phyloP scores from a whole-genome alignment of 2,329 filamentous ascomycete genomes.

The Graphilbum fragrans region DNA sequence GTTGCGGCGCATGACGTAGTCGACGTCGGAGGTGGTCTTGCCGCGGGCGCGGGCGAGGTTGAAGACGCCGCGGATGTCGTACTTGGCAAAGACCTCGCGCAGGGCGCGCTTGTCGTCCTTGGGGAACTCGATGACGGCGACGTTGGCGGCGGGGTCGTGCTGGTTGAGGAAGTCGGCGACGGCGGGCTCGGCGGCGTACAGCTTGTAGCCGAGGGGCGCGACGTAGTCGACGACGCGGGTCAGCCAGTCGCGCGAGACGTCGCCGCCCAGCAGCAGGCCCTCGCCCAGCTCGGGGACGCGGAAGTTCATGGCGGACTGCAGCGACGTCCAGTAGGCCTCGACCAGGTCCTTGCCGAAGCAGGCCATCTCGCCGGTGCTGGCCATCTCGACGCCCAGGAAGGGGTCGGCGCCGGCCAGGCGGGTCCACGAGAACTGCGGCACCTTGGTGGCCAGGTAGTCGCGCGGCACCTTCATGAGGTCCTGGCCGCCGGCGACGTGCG shows the following conservation, averaged over 20 bases:
- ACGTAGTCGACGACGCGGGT: constrained; percentile 77
- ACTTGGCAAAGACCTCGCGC: constrained; percentile 90
- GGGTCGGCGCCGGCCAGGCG: constrained; percentile 93
- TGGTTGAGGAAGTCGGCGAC: constrained; percentile 79
- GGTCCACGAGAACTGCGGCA: constrained; percentile 98
- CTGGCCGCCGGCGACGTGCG: constrained; percentile 64
- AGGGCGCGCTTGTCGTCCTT: constrained; percentile 91
- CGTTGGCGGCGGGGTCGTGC: constrained; percentile 36
- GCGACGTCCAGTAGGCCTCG: constrained; percentile 93
- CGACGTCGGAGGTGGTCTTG: constrained; percentile 76
- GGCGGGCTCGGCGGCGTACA: constrained; percentile 70
- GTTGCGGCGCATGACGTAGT: constrained; percentile 98
- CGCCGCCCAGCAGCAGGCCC: constrained; percentile 84
- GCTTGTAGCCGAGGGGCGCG: constrained; percentile 82
- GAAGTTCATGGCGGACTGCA: constrained; percentile 99
- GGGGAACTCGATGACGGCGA: constrained; percentile 80
- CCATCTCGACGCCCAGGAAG: constrained; percentile 97
- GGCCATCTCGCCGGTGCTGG: constrained; percentile 92
- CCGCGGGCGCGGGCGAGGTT: constrained; percentile 79
- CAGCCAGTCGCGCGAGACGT: constrained; percentile 52
- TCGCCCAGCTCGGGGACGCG: constrained; percentile 87
- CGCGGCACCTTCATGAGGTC: constrained; percentile 86
- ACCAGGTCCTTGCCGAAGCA: constrained; percentile 95
- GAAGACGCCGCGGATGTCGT: constrained; percentile 92
- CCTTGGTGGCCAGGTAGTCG: constrained; percentile 92